Conservation (phyloP, 2,329 filamentous ascomycete species). For the Exophiala oligosperma region DNA sequence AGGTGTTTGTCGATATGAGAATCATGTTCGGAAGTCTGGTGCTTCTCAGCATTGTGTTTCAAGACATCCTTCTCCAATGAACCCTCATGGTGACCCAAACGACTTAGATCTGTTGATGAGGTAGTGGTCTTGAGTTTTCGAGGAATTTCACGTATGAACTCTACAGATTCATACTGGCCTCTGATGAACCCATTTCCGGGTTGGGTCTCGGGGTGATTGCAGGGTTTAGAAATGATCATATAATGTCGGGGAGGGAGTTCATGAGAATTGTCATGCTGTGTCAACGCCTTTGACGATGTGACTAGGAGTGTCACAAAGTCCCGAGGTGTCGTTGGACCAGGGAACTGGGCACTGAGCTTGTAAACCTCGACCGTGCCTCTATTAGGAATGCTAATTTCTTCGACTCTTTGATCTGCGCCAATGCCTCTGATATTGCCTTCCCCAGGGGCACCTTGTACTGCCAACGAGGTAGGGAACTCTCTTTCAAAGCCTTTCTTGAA, state of each 20-base stretch:
- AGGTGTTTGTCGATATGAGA: constrained; percentile 14
- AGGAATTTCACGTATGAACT: constrained; percentile 83
- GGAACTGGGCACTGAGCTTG: constrained; percentile 84
- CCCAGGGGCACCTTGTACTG: constrained; percentile 67
- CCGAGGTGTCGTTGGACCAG: constrained; percentile 80
- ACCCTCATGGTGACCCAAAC: constrained; percentile 28
- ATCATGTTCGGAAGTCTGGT: constrained; percentile 4
- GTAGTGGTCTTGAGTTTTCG: constrained; percentile 48
- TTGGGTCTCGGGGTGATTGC: constrained; percentile 72
- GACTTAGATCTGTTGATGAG: constrained; percentile 47
- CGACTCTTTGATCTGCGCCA: constrained; percentile 74
- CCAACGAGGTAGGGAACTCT: constrained; percentile 79
- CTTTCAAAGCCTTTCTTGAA: constrained; percentile 75
- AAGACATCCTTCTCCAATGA: constrained; percentile 45
- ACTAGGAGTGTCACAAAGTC: constrained; percentile 83
- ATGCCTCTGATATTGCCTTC: constrained; percentile 80
- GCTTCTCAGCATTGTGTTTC: constrained; percentile 40
- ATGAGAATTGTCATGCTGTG: constrained; percentile 30
- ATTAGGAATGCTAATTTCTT: constrained; percentile 54
- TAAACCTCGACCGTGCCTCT: constrained; percentile 60
- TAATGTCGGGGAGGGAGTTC: constrained; percentile 62
- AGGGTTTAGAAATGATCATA: constrained; percentile 85
- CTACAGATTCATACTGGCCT: constrained; percentile 86
- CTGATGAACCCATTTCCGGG: constrained; percentile 72
- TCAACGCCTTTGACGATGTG: constrained; percentile 54